Evolutionary conservation across 495 filamentous ascomycete species (phyloP), one percentile per base, ranked within the genome.

Genomic region (Cryomyces minteri): DNA sequence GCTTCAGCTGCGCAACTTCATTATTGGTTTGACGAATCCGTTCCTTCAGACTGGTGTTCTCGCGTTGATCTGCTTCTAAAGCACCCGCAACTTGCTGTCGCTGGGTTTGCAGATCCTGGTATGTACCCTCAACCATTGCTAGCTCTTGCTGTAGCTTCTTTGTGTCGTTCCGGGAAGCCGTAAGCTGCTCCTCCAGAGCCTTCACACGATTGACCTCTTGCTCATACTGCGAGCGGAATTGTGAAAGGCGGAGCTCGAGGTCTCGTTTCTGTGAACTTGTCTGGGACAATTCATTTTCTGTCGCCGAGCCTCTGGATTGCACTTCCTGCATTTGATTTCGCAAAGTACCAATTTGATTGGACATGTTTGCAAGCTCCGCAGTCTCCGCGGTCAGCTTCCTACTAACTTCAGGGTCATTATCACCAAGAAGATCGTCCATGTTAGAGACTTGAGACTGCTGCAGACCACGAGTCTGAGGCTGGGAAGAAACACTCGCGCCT

Each of bases 251-350:
- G 31, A 76, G 65, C 63, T 98, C 90, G 51, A 98, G 88, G 48
- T 92, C 83, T 44, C 79, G 79, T 66, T 95, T 98, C 58, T 95
- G 88, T 32, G 75, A 70, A 14, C 69, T 82, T 31, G 80, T 76
- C 47, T 85, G 79, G 46, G 74, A 79, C 41, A 98, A 60, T 37
- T 88, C 80, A 43, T 78, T 77, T 59, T 94, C 85, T 2, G 81
- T 79, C 5, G 77, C 74, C 2, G 65, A 69, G 38, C 83, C 76
- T 62, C 94, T 87, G 34, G 67, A 73, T 55, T 92, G 87, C 4
- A 94, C 78, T 48, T 84, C 84, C 58, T 90, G 82, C 73, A 94
- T 94, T 67, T 98, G 86, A 59, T 82, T 90, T 2, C 86, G 77
- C 46, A 98, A 62, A 5, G 78, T 84, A 5, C 85, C 79, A 46